A percentile compares a stretch with the other conserved stretches of the same genome.
These are phyloP conservation scores for Litchi chinensis DNA, from an alignment of 345 rosid species.

Conservation along the genomic window DNA sequence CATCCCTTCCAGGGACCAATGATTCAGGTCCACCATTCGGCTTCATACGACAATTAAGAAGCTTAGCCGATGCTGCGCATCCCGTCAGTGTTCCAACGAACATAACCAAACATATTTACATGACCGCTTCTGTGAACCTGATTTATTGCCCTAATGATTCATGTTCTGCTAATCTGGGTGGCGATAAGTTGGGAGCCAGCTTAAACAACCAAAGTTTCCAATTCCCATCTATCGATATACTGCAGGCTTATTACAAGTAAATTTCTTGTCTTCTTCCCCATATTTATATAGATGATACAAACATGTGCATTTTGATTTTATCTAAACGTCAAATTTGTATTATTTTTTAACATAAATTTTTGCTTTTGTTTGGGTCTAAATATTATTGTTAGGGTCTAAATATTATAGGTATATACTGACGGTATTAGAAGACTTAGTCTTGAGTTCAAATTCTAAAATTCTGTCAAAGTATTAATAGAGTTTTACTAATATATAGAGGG, in stretches of 20 bases:
- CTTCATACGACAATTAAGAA: slow-evolving; percentile 18
- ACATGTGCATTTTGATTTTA: too few relatives aligned
- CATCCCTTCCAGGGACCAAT: slow-evolving; percentile 26
- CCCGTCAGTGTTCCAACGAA: slow-evolving; percentile 35
- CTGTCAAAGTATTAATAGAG: too few relatives aligned
- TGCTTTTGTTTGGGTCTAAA: too few relatives aligned
- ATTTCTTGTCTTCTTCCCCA: background rate
- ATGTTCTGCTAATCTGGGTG: background rate
- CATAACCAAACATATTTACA: slow-evolving; percentile 18
- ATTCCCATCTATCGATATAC: slow-evolving; percentile 24
- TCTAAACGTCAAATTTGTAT: too few relatives aligned
- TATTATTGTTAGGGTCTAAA: too few relatives aligned
- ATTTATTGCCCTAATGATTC: slow-evolving; percentile 19
- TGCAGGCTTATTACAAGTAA: slow-evolving; percentile 51
- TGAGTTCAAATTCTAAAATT: too few relatives aligned
- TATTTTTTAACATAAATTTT: too few relatives aligned
- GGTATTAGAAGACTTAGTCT: too few relatives aligned
- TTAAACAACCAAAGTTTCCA: slow-evolving; percentile 50
- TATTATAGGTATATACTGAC: too few relatives aligned
- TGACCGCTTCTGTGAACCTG: slow-evolving; percentile 31
- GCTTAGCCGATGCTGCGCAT: slow-evolving; percentile 23
- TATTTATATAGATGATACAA: too few relatives aligned
- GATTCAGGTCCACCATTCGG: slow-evolving; percentile 25
- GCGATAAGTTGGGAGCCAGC: slow-evolving; percentile 35
- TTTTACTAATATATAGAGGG: too few relatives aligned